Base-by-base conservation (phyloP, 164 flowering plant genomes). In the Sextonia rubra region DNA sequence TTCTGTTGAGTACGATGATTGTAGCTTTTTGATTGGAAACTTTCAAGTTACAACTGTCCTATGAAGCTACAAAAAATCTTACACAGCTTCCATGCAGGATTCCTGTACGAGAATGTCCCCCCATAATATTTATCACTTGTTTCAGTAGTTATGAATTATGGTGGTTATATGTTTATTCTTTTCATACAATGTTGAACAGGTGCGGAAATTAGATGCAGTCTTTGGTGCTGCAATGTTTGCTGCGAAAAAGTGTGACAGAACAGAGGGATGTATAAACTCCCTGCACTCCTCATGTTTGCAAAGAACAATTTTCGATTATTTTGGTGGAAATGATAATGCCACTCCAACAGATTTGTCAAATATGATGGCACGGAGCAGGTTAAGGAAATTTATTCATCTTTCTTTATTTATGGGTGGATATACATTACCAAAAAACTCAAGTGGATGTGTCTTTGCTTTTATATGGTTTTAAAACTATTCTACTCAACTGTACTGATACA, bases 211-310 rank as follows among this genome's bases (percentile, higher is more conserved):
- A 70, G 90, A 91, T 74, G 79, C 84, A 27, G 87, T 96, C 88
- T 90, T 70, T 55, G 75, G 80, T 74, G 91, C 98, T 79, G 95
- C 84, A 71, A 71, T 64, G n/a, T 85, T 73, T 83, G 90, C 98
- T 3, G 78, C 84, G 65, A 83, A 86, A 78, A 68, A 22, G 23
- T 91, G 97, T 76, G 75, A 83, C 15, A 85, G 83, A 69, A 64
- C 29, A 60, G 71, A 85, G 66, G 97, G 93, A 49, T 89, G 95
- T 83, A 47, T 48, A 61, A 85, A 77, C 26, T 47, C 85, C 71
- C 81, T 85, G 78, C 99, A 95, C 80, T 87, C 97, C 1, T 47
- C 82, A 65, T 91, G 91, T 77, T 77, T 96, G 88, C 93, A 89
- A 73, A 87, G 73, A 72, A 91, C 82, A 76, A 91, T 96, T 68